These are phyloP conservation scores for Fusarium mundagurra DNA, from an alignment of 2,329 filamentous ascomycete species.

Conservation along the genomic window DNA sequence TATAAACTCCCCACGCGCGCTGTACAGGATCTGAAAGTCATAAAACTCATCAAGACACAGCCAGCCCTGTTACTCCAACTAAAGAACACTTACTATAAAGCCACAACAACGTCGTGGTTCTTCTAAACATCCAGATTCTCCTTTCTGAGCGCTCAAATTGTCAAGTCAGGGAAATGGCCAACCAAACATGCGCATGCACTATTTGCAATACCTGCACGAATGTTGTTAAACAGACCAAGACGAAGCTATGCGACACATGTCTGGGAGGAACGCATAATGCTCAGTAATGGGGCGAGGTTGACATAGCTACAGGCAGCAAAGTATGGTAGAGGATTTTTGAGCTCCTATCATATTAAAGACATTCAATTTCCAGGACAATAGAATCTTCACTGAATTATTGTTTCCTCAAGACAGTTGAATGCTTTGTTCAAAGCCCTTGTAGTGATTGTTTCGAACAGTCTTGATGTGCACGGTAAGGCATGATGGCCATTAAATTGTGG, in stretches of 20 bases:
- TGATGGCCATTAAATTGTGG: accelerated
- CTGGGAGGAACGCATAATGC: background rate
- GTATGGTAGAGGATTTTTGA: accelerated
- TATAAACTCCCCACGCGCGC: background rate
- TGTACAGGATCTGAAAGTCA: background rate
- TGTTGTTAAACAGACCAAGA: background rate
- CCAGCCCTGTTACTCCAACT: accelerated
- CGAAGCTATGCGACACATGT: background rate
- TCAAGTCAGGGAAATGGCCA: background rate
- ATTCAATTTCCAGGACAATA: accelerated
- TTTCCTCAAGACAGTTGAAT: accelerated
- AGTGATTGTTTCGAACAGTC: accelerated
- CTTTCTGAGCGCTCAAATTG: accelerated
- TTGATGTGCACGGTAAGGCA: no score
- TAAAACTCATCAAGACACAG: background rate
- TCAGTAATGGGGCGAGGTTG: background rate
- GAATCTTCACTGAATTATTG: no score
- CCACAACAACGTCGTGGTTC: background rate
- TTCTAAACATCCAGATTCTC: background rate
- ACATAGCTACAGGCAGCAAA: accelerated
- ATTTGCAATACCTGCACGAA: background rate
- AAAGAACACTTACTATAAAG: accelerated
- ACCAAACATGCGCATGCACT: background rate
- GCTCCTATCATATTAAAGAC: accelerated
- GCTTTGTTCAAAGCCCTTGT: accelerated